These are phyloP conservation scores for Urochloa ruziziensis DNA, from an alignment of 176 grass and related monocot genomes.

Conservation along the genomic window DNA sequence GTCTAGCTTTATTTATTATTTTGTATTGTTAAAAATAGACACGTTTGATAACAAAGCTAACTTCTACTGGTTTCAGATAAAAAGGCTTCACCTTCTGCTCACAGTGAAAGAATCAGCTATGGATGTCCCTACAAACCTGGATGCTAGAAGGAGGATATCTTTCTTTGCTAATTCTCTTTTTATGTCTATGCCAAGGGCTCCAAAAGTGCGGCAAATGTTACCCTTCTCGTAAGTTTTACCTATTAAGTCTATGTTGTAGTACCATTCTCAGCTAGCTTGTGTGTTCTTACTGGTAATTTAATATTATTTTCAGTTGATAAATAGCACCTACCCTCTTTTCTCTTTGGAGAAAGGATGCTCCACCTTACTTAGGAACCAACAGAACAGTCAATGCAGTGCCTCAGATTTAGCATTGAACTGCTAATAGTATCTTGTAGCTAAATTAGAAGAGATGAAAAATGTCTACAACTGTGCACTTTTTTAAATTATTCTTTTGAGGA, in stretches of 20 bases:
- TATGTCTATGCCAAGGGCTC: constrained; percentile 89
- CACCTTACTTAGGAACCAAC: background rate
- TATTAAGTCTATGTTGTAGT: constrained; percentile 10
- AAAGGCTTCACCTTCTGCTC: constrained; percentile 81
- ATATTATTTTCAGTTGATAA: background rate
- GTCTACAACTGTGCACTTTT: background rate
- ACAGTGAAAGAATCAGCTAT: constrained; percentile 93
- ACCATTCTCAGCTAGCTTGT: constrained; percentile 22
- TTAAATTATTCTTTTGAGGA: background rate
- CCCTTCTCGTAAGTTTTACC: constrained; percentile 81
- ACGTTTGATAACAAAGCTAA: constrained; percentile 19
- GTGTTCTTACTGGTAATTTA: background rate
- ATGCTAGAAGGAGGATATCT: constrained; percentile 91
- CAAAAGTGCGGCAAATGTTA: constrained; percentile 92
- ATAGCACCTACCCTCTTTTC: background rate
- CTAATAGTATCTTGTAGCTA: background rate
- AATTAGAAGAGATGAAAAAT: constrained; percentile 16
- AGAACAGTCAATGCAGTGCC: background rate
- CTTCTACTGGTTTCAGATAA: constrained; percentile 66
- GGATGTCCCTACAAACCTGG: constrained; percentile 91
- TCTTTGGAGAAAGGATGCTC: background rate
- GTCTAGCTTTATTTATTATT: constrained; percentile 5
- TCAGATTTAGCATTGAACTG: background rate
- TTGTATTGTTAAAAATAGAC: background rate
- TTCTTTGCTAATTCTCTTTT: constrained; percentile 98